Percentiles rank a stretch among this genome's conserved stretches.
Conservation (phyloP, 257 asterid species). For the Scutellaria barbata region DNA sequence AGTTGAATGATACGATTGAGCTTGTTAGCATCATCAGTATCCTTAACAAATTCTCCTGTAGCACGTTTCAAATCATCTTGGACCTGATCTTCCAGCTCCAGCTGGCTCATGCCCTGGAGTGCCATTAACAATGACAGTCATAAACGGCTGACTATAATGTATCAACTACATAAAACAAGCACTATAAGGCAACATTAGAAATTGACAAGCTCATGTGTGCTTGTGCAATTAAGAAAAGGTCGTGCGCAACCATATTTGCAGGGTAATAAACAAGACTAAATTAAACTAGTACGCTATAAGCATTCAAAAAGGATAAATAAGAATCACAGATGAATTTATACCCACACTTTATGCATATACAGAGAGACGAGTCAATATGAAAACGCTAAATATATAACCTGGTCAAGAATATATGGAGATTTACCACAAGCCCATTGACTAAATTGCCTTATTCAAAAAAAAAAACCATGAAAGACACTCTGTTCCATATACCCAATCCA, state of each 20-base stretch:
- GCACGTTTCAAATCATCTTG: slow-evolving; percentile 97
- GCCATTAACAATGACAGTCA: slow-evolving; percentile 25
- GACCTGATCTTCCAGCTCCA: slow-evolving; percentile 91
- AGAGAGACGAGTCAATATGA: background rate
- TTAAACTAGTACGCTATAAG: slow-evolving; percentile 9
- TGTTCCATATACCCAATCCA: background rate
- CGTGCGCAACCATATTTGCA: slow-evolving; percentile 11
- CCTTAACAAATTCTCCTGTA: slow-evolving; percentile 88
- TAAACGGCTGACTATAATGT: slow-evolving; percentile 5
- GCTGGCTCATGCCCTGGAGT: slow-evolving; percentile 89
- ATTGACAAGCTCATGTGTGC: too few relatives aligned
- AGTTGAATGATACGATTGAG: slow-evolving; percentile 88
- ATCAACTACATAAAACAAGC: slow-evolving; percentile 14
- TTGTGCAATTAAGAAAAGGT: slow-evolving; percentile 7
- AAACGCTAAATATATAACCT: background rate
- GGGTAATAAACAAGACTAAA: background rate
- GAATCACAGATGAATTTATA: slow-evolving; percentile 13
- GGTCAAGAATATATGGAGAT: background rate
- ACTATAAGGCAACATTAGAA: background rate
- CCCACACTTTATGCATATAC: background rate
- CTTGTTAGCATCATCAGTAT: slow-evolving; percentile 82
- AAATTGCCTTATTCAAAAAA: background rate
- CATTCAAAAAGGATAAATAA: slow-evolving; percentile 11
- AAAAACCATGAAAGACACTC: background rate
- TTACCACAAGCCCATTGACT: background rate